Base-by-base conservation (phyloP, 2,329 filamentous ascomycete genomes). In the Clarireedia sp. region DNA sequence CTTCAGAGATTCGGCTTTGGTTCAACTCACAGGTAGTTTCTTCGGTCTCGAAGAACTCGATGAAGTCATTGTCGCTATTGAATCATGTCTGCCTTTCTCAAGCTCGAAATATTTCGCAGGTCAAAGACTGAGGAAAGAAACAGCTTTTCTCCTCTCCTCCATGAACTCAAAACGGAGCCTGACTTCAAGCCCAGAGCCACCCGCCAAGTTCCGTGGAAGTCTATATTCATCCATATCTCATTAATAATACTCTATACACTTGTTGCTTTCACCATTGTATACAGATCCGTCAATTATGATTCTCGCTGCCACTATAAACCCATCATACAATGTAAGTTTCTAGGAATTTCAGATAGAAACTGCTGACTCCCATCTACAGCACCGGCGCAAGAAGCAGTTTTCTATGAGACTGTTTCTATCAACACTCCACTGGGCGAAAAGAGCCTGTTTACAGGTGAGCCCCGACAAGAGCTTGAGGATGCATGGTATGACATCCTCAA, bases 351-450 rank as follows among this genome's bases (percentile, higher is more conserved):
- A 2, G 9, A 9, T n/a, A 8, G 5, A n/a, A 10, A 8, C 5
- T 7, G 2, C 38, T n/a, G 6, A 4, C 21, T 5, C 21, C 19
- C 2, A 24, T 7, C 3, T 14, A 43, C 6, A 44, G 48, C 38
- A 14, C 23, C 38, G 16, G 49, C 49, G 17, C 38, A 36, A 21
- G n/a, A 23, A 4, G 12, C 38, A 19, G 23, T 26, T n/a, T 29
- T 16, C n/a, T 51, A 51, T 26, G 49, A 44, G 16, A 3, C 10
- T n/a, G 37, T 44, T 29, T 29, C 49, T n/a, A 29, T 43, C 12
- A 36, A 51, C 16, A 23, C 10, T 14, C 26, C 40, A 8, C 26
- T 51, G 10, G 40, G 8, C 12, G n/a, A 29, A 8, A 21, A n/a
- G 14, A 51, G 41, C 24, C 9, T 10, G 2, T 51, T 29, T 16